Base-by-base conservation (phyloP, 345 rosid genomes). In the Limnanthes douglasii region DNA sequence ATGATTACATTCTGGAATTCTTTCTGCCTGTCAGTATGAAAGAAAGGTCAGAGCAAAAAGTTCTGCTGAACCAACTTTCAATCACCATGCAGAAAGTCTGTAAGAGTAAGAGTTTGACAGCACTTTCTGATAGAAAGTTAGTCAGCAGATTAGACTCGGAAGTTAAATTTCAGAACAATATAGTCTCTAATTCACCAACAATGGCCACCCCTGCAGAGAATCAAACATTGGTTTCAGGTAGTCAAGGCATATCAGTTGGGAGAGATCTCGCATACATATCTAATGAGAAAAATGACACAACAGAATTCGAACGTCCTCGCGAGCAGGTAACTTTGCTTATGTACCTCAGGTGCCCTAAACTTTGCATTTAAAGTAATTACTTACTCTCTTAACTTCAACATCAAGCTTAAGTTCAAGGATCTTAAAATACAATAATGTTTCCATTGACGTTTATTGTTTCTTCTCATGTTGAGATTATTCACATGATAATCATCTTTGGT, bases 71-170 rank as follows among this genome's bases (percentile, higher is more conserved):
- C 45, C 78, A 64, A 51, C 76, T 83, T 41, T 78, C 95, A 0
- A 50, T 62, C 18, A 88, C 93, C 1, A 76, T 88, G 97, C 95
- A 76, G 61, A 72, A 82, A 52, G 46, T 88, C 8, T 83, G 97
- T 46, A 72, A 41, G n/a, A n/a, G n/a, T n/a, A n/a, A n/a, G 47
- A 75, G 76, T 53, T 56, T 83, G 68, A 67, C 86, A 60, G 76
- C 90, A 21, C 81, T 71, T 59, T 62, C 86, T 39, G 72, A 61
- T 37, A 56, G 64, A 18, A 78, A 64, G 47, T 48, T 60, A 39
- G 41, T 27, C 16, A 56, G 55, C 15, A 32, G 26, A 35, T 60
- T 61, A 46, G 54, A 39, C 22, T 49, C 39, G 37, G 43, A 41
- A 41, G 51, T 42, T 37, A 61, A 34, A 44, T 37, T 51, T 42